Percentiles rank a stretch among this genome's conserved stretches.
These are phyloP conservation scores for Arthrobotrys megalospora DNA, from an alignment of 2,329 filamentous ascomycete species.

Conservation along the genomic window DNA sequence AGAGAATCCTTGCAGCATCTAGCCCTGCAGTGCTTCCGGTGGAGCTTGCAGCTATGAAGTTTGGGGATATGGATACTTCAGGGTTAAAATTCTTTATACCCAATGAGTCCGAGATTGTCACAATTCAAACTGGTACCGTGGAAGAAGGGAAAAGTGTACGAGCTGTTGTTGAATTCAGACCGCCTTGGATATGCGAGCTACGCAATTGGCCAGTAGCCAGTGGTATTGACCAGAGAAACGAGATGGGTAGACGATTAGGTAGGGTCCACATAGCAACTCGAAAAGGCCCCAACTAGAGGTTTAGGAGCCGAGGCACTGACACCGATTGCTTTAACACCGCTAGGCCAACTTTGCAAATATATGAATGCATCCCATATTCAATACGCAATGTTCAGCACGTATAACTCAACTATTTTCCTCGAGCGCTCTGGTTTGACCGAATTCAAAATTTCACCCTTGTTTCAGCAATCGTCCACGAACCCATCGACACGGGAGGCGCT, in stretches of 20 bases:
- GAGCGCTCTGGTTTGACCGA: not conserved
- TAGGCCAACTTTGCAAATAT: conserved; percentile 22
- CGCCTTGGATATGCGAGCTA: conserved; percentile 22
- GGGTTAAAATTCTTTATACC: conserved; percentile 12
- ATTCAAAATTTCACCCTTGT: conserved; percentile 8
- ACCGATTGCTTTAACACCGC: not conserved
- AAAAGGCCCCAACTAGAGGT: not conserved
- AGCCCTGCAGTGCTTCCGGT: conserved; percentile 11
- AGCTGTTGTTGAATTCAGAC: conserved; percentile 7
- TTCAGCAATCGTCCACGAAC: conserved; percentile 9
- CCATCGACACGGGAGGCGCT: conserved; percentile 16
- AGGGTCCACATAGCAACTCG: not conserved
- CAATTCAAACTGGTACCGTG: not conserved
- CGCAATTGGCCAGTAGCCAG: conserved; percentile 15
- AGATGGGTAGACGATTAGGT: conserved; percentile 22
- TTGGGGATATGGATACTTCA: conserved; percentile 1
- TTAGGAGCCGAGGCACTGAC: not conserved
- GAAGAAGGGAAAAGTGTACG: not conserved
- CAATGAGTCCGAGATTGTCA: conserved; percentile 13
- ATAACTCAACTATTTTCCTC: conserved; percentile 20
- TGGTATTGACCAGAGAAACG: conserved; percentile 8
- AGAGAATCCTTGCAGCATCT: conserved; percentile 20
- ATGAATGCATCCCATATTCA: conserved; percentile 15
- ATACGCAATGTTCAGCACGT: conserved; percentile 12
- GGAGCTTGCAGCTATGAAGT: conserved; percentile 1